Evolutionary conservation across 2,329 filamentous ascomycete species (phyloP).

Genomic region (Penicillium polonicum): DNA sequence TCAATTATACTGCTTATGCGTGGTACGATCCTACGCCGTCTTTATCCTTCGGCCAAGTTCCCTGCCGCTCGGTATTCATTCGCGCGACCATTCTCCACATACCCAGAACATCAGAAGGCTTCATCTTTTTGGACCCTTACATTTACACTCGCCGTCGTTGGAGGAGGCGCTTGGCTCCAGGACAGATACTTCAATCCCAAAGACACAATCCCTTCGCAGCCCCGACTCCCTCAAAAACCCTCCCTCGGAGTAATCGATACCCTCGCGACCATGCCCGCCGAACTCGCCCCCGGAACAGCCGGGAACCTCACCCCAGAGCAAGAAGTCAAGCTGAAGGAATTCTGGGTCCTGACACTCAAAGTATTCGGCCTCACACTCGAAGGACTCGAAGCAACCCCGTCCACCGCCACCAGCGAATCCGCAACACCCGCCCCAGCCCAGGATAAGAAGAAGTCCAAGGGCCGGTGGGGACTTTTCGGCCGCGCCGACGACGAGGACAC

Average conservation of each 20-base stretch:
- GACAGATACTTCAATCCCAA: slow-evolving; percentile 30
- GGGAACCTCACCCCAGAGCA: slow-evolving; percentile 88
- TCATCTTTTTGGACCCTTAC: slow-evolving; percentile 41
- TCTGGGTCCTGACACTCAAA: slow-evolving; percentile 76
- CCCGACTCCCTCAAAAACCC: slow-evolving; percentile 18
- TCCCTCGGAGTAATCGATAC: slow-evolving; percentile 39
- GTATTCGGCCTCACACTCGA: slow-evolving; percentile 63
- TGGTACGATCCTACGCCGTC: slow-evolving; percentile 30
- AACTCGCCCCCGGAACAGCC: slow-evolving; percentile 61
- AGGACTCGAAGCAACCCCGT: slow-evolving; percentile 25
- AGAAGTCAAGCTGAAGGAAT: slow-evolving; percentile 80
- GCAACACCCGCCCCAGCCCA: slow-evolving; percentile 26
- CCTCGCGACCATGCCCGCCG: slow-evolving; percentile 36
- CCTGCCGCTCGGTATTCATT: slow-evolving; percentile 22
- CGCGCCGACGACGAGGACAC: slow-evolving; percentile 46
- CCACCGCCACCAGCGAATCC: slow-evolving; percentile 11
- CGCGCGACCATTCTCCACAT: slow-evolving; percentile 30
- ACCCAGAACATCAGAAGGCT: slow-evolving; percentile 33
- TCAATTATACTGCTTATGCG: slow-evolving; percentile 35
- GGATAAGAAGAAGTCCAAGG: slow-evolving; percentile 67
- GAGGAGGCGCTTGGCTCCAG: slow-evolving; percentile 37
- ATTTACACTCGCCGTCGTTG: slow-evolving; percentile 33
- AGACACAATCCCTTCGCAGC: slow-evolving; percentile 10
- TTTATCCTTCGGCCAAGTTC: slow-evolving; percentile 33
- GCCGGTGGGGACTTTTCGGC: slow-evolving; percentile 66